These are phyloP conservation scores for Basipetospora chlamydospora DNA, from an alignment of 2,329 filamentous ascomycete genomes.

Conservation along the genomic window DNA sequence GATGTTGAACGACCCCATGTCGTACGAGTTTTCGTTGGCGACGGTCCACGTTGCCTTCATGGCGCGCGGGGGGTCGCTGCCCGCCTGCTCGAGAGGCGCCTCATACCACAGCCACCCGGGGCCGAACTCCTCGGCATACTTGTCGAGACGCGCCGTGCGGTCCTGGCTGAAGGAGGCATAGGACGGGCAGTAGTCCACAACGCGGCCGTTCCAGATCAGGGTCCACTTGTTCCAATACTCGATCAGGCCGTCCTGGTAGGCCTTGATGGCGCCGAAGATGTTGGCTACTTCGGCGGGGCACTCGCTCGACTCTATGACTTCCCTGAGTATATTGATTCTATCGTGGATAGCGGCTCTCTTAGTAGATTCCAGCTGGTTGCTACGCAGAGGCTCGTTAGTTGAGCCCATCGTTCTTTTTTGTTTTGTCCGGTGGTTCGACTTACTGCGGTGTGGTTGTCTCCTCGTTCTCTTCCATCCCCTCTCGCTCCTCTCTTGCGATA, in stretches of 20 bases:
- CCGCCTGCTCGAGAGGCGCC: conserved; percentile 19
- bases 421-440: not conserved
- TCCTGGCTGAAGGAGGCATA: conserved; percentile 23
- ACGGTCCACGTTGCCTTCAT: conserved; percentile 18
- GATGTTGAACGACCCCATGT: conserved; percentile 16
- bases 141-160: conserved; percentile 22
- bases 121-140: conserved; percentile 20
- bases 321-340: conserved; percentile 18
- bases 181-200: conserved; percentile 24
- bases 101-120: conserved; percentile 32
- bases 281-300: conserved; percentile 24
- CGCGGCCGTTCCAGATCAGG: conserved; percentile 25
- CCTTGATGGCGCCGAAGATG: conserved; percentile 25
- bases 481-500: conserved; percentile 10
- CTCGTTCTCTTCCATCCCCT: conserved; percentile 12
- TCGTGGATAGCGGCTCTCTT: conserved; percentile 15
- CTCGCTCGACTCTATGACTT: conserved; percentile 15
- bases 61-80: conserved; percentile 10
- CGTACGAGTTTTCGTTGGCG: conserved; percentile 12
- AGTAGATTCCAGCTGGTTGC: conserved; percentile 11
- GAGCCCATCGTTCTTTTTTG: not conserved
- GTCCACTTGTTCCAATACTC: conserved; percentile 23
- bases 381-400: not conserved
- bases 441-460: conserved; percentile 8
- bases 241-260: conserved; percentile 25